Base-by-base conservation (phyloP, 1,139 yeast species). In the Pichia sp. region DNA sequence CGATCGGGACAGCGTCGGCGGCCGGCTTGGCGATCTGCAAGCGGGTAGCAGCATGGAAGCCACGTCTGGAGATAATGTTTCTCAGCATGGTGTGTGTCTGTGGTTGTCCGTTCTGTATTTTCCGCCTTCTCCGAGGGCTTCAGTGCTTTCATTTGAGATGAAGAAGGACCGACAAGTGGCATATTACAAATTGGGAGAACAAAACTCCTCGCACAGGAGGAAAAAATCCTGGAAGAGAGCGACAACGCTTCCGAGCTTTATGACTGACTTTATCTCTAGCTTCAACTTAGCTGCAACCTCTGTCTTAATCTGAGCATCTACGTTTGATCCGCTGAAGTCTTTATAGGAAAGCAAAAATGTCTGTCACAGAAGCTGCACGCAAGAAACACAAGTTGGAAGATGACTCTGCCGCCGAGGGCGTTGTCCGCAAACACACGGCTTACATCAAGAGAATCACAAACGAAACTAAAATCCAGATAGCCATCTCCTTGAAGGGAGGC, bases 381-480 rank as follows among this genome's bases (percentile, higher is more conserved):
- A 57, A 57, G 50, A 57, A 57, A 36, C 59, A 57, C 46, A 57
- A 52, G 41, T 54, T 57, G 6, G 58, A 57, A n/a, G 59, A 55
- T 7, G 58, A 57, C 34, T n/a, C 45, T 5, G 55, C 58, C 6
- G 56, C 56, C 3, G 53, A 50, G n/a, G 17, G 52, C 4, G 24
- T n/a, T 2, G 38, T 38, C 3, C 40, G 49, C 24, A 55, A 50
- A 48, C 59, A 81, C 60, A 68, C 73, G 33, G 87, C 95, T 3
- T 73, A 79, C 43, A 73, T 90, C 16, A 76, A 75, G 53, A 77
- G 99, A 67, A 76, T 79, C 59, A 93, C 99, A 47, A 93, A 93
- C 75, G 99, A 93, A 71, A 93, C 99, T 12, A 88, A 85, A 67
- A 90, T 93, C 64, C 95, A 90, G 71, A 84, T 93, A 34, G 92